Percentiles rank a stretch among this genome's conserved stretches.
Evolutionary conservation across 1,284 basidiomycete species (phyloP).

Genomic region (Pseudozyma sp.): DNA sequence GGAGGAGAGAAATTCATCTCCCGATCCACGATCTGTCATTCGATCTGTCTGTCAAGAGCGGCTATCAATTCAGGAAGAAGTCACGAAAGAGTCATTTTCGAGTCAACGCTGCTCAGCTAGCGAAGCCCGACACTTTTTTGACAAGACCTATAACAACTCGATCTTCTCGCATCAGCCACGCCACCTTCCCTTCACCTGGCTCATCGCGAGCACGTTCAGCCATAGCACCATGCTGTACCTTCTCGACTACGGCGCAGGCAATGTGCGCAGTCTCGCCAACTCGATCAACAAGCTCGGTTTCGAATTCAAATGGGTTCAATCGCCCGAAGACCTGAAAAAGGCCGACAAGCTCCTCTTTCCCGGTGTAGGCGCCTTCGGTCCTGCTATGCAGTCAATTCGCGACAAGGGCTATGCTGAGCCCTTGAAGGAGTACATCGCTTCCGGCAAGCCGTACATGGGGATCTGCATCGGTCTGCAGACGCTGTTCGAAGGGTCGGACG

Average conservation of each 20-base stretch:
- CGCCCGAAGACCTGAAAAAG: conserved; percentile 84
- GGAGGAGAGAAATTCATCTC: neutral
- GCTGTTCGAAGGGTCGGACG: conserved; percentile 84
- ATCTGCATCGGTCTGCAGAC: conserved; percentile 84
- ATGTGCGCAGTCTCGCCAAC: conserved; percentile 79
- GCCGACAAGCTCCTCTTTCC: conserved; percentile 95
- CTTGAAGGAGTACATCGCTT: conserved; percentile 83
- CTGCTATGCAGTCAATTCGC: conserved; percentile 83
- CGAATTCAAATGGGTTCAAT: conserved; percentile 88
- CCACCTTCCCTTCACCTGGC: no score
- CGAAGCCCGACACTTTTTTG: neutral
- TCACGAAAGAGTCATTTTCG: conserved; percentile 26
- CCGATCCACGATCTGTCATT: conserved; percentile 5
- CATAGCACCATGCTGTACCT: conserved; percentile 61
- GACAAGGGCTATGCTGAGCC: conserved; percentile 83
- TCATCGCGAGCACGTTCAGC: no score
- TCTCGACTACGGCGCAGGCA: conserved; percentile 68
- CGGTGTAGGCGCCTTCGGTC: conserved; percentile 94
- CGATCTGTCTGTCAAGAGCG: neutral
- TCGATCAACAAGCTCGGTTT: conserved; percentile 88
- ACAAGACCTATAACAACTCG: neutral
- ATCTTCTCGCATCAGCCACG: no score
- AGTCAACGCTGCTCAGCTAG: conserved; percentile 12
- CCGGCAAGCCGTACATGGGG: conserved; percentile 85
- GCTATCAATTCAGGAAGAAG: conserved; percentile 16